Percentiles rank a stretch among this genome's conserved stretches.
These are phyloP conservation scores for Magnaporthiopsis poae DNA, from an alignment of 2,329 filamentous ascomycete genomes.

Conservation along the genomic window DNA sequence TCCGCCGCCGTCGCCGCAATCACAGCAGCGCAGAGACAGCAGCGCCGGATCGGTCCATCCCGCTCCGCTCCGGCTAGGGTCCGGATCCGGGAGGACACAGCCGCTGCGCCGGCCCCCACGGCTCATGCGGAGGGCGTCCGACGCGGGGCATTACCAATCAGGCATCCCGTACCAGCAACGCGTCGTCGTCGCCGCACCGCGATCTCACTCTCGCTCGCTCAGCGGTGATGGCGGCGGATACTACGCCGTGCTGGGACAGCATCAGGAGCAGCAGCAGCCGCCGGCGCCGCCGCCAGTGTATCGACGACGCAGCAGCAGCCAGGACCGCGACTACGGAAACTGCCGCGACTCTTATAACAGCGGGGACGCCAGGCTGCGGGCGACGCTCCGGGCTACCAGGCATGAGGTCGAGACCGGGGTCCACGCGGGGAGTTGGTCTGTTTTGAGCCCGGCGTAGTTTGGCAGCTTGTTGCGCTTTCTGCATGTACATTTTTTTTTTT, in stretches of 20 bases:
- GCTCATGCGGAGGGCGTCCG: not conserved
- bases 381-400: constrained; percentile 2
- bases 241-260: not conserved
- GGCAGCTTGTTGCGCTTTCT: not conserved
- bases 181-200: too few species aligned
- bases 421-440: constrained; percentile 6
- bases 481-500: not conserved
- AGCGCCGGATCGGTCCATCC: not conserved
- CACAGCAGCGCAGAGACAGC: not conserved
- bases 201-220: not conserved
- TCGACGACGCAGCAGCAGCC: too few species aligned
- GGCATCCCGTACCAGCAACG: not conserved
- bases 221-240: not conserved
- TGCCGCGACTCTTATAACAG: too few species aligned
- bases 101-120: not conserved
- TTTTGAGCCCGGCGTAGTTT: not conserved
- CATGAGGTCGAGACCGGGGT: constrained; percentile 2
- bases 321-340: not conserved
- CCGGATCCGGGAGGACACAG: not conserved
- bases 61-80: not conserved
- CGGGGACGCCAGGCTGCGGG: not conserved
- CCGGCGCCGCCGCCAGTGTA: not conserved
- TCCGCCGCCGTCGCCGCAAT: not conserved
- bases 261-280: too few species aligned
- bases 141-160: not conserved